A percentile compares a stretch with the other conserved stretches of the same genome.
These are phyloP conservation scores for Hura crepitans DNA, from an alignment of 441 rosid genomes.

Conservation along the genomic window DNA sequence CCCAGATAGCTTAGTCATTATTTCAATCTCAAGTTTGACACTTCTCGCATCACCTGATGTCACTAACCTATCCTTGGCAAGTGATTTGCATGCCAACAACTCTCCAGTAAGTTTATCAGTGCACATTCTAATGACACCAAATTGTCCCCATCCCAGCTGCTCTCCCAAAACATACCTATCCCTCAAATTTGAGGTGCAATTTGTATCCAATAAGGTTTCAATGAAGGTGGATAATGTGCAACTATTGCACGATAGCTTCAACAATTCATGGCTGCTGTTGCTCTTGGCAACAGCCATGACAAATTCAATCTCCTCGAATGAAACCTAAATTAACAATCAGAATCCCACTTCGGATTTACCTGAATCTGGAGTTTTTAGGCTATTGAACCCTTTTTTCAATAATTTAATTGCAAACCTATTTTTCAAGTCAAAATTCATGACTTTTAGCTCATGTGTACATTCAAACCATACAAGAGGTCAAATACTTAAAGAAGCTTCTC, in stretches of 20 bases:
- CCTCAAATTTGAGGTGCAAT: constrained; percentile 40
- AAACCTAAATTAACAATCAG: constrained; percentile 16
- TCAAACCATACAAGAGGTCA: constrained; percentile 24
- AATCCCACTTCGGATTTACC: constrained; percentile 12
- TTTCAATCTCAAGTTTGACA: constrained; percentile 67
- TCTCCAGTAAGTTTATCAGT: constrained; percentile 56
- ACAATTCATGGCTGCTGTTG: constrained; percentile 35
- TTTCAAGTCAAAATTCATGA: constrained; percentile 20
- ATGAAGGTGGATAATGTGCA: constrained; percentile 38
- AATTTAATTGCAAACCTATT: background rate
- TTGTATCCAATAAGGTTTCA: constrained; percentile 46
- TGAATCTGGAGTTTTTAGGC: background rate
- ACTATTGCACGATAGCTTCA: constrained; percentile 38
- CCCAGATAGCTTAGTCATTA: constrained; percentile 64
- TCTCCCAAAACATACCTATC: constrained; percentile 50
- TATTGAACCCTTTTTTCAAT: background rate
- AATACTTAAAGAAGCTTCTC: constrained; percentile 27
- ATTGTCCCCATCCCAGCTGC: constrained; percentile 67
- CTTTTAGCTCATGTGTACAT: constrained; percentile 11
- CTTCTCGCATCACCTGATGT: constrained; percentile 49
- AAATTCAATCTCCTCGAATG: constrained; percentile 26
- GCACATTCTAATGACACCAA: constrained; percentile 61
- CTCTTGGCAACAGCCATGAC: constrained; percentile 55
- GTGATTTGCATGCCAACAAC: constrained; percentile 57
- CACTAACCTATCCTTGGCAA: constrained; percentile 56